phyloP scores from a whole-genome alignment of 441 rosid genomes.

The Gossypium schwendimanii region DNA sequence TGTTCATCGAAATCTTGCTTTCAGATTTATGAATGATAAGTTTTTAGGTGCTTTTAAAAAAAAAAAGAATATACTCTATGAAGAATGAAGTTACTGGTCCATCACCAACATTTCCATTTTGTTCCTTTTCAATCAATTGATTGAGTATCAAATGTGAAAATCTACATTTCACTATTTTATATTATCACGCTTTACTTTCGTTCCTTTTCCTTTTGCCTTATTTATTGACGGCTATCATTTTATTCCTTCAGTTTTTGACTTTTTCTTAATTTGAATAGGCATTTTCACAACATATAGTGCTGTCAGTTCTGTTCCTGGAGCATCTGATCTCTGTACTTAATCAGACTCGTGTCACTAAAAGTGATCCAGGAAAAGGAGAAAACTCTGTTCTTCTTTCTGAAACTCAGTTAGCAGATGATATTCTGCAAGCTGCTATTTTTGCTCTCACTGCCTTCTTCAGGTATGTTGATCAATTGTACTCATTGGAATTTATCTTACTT shows the following conservation, averaged over 20 bases:
- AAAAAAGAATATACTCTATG: not conserved
- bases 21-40: not conserved
- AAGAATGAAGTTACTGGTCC: constrained; percentile 8
- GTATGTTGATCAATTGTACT: constrained; percentile 33
- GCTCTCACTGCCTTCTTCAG: constrained; percentile 96
- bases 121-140: not conserved
- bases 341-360: constrained; percentile 44
- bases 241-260: constrained; percentile 6
- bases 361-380: constrained; percentile 63
- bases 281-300: constrained; percentile 78
- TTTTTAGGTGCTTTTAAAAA: not conserved
- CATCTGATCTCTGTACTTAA: constrained; percentile 71
- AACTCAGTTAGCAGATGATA: constrained; percentile 51
- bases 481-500: constrained; percentile 12
- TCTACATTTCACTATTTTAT: not conserved
- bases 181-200: not conserved
- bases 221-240: not conserved
- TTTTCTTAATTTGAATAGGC: constrained; percentile 38
- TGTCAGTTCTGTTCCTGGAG: constrained; percentile 76
- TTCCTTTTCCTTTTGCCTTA: not conserved
- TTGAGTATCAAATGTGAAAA: not conserved
- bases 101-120: not conserved
- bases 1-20: not conserved
- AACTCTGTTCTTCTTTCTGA: constrained; percentile 36
- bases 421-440: constrained; percentile 79